phyloP scores from a whole-genome alignment of 129 eudicot genomes.

The Chrysanthemum lavandulifolium region DNA sequence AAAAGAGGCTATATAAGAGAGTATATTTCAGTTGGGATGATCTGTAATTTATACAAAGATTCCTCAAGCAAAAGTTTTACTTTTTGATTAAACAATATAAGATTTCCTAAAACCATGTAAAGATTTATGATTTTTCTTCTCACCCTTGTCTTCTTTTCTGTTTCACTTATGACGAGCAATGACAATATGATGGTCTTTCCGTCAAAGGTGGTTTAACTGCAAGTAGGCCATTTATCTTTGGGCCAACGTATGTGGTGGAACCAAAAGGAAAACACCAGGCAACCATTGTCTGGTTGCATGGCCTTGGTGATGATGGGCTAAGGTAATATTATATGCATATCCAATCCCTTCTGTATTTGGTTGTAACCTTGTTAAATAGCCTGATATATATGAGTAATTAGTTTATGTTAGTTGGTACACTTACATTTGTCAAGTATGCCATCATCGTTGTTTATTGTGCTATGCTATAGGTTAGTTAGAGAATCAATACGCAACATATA shows the following conservation, averaged over 20 bases:
- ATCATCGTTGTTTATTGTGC: background rate
- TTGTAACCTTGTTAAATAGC: background rate
- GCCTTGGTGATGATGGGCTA: slow-evolving; percentile 74
- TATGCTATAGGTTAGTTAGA: background rate
- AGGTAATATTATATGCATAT: slow-evolving; percentile 41
- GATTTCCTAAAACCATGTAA: no score
- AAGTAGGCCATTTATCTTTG: slow-evolving; percentile 49
- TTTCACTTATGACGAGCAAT: background rate
- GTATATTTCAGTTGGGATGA: no score
- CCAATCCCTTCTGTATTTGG: background rate
- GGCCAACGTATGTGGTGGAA: slow-evolving; percentile 60
- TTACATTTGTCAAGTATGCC: background rate
- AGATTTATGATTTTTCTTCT: no score
- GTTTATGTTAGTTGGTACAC: background rate
- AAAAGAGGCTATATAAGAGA: no score
- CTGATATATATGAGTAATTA: background rate
- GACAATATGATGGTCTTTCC: background rate
- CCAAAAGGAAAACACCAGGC: slow-evolving; percentile 84
- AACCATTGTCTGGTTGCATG: slow-evolving; percentile 83
- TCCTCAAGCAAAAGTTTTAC: no score
- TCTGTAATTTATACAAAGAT: no score
- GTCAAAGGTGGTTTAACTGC: slow-evolving; percentile 46
- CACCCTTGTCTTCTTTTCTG: no score
- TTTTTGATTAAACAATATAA: no score
- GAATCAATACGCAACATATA: background rate